phyloP scores from a whole-genome alignment of 2,329 filamentous ascomycete genomes.

The Trichoderma sp. region DNA sequence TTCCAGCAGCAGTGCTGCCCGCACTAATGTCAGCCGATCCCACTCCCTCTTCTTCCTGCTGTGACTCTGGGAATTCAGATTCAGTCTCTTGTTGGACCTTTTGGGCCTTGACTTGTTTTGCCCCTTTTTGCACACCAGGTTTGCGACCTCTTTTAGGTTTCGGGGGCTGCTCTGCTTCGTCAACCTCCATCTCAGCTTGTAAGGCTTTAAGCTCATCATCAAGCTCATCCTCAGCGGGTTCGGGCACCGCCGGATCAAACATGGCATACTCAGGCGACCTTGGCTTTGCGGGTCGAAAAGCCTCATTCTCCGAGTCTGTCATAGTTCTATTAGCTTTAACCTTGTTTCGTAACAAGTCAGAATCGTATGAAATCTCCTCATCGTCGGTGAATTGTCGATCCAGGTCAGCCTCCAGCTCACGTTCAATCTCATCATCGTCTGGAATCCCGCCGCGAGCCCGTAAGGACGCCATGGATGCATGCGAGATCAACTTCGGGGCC shows the following conservation, averaged over 20 bases:
- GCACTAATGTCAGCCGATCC: conserved; percentile 16
- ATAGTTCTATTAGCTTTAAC: conserved; percentile 28
- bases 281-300: conserved; percentile 22
- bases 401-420: conserved; percentile 62
- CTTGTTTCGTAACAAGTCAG: conserved; percentile 43
- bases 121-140: conserved; percentile 47
- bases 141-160: conserved; percentile 55
- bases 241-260: conserved; percentile 48
- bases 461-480: conserved; percentile 48
- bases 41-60: conserved; percentile 6
- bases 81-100: conserved; percentile 38
- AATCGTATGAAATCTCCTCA: conserved; percentile 47
- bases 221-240: conserved; percentile 47
- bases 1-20: conserved; percentile 22
- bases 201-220: conserved; percentile 51
- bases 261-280: conserved; percentile 46
- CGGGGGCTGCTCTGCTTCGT: conserved; percentile 38
- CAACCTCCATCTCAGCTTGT: conserved; percentile 47
- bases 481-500: conserved; percentile 46
- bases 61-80: conserved; percentile 1
- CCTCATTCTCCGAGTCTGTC: conserved; percentile 30
- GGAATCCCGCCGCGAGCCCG: conserved; percentile 44
- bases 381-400: conserved; percentile 55
- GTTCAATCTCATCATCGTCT: conserved; percentile 64
- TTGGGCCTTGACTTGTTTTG: conserved; percentile 49